These are phyloP conservation scores for Pyrenophora tritici-repentis DNA, from an alignment of 2,329 filamentous ascomycete species.

Conservation along the genomic window DNA sequence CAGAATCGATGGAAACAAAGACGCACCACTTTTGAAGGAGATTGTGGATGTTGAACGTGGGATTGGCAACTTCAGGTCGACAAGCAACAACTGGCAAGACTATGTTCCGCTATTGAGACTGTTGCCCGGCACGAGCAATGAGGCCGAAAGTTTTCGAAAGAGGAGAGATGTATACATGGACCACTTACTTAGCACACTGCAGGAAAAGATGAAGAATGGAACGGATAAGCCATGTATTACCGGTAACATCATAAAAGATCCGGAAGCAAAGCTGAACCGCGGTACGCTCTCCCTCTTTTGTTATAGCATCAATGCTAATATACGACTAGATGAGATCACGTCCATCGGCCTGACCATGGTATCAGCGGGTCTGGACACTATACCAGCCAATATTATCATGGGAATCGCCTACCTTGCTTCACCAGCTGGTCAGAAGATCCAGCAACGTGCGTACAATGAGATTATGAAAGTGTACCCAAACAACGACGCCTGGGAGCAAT, in stretches of 20 bases:
- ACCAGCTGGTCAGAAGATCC: conserved; percentile 69
- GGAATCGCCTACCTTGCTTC: conserved; percentile 76
- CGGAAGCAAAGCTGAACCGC: conserved; percentile 70
- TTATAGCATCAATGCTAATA: conserved; percentile 8
- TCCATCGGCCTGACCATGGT: conserved; percentile 84
- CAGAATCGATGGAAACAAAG: conserved; percentile 71
- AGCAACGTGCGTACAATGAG: conserved; percentile 69
- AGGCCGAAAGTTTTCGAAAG: conserved; percentile 68
- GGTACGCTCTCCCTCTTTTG: conserved; percentile 48
- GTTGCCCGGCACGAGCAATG: conserved; percentile 64
- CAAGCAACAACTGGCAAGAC: conserved; percentile 83
- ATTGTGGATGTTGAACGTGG: conserved; percentile 77
- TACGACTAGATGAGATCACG: conserved; percentile 69
- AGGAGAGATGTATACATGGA: conserved; percentile 70
- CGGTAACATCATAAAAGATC: conserved; percentile 72
- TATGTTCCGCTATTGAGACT: conserved; percentile 77
- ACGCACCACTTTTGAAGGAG: conserved; percentile 70
- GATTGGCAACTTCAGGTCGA: conserved; percentile 76
- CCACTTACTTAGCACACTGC: conserved; percentile 63
- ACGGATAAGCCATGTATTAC: conserved; percentile 72
- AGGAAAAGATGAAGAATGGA: conserved; percentile 64
- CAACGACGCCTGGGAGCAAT: conserved; percentile 76
- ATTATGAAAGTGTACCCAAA: conserved; percentile 74
- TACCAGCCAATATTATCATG: conserved; percentile 80
- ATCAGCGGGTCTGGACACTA: conserved; percentile 78